These are phyloP conservation scores for Aegilops sharonensis DNA, from an alignment of 176 grass and related monocot genomes.

Conservation along the genomic window DNA sequence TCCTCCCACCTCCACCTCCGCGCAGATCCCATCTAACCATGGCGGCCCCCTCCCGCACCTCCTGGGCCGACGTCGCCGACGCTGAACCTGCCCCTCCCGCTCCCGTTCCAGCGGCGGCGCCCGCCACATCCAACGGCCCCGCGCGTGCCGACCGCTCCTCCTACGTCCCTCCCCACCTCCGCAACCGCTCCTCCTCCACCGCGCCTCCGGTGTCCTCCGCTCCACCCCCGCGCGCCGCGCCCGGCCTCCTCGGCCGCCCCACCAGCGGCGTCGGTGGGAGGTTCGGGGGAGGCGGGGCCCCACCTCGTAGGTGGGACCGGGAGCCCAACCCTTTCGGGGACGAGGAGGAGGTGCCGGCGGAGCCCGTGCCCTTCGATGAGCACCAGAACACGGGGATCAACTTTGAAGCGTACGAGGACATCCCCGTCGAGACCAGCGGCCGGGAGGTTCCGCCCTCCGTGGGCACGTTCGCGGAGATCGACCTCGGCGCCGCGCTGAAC, in stretches of 20 bases:
- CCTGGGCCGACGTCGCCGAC: conserved; percentile 57
- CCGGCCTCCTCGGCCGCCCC: conserved; percentile 28
- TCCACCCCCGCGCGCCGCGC: conserved; percentile 2
- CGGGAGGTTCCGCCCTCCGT: conserved; percentile 73
- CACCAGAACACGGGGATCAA: conserved; percentile 85
- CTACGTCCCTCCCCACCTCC: conserved; percentile 95
- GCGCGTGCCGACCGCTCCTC: conserved; percentile 39
- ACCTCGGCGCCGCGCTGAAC: conserved; percentile 78
- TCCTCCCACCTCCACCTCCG: background rate
- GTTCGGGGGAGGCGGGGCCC: background rate
- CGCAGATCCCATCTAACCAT: conserved; percentile 40
- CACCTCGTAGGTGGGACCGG: conserved; percentile 48
- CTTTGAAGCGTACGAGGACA: conserved; percentile 96
- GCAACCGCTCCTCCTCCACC: conserved; percentile 38
- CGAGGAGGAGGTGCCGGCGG: conserved; percentile 4
- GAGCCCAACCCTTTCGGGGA: conserved; percentile 78
- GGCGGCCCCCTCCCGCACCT: conserved; percentile 39
- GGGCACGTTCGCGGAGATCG: conserved; percentile 78
- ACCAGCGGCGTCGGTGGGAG: background rate
- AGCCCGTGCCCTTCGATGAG: conserved; percentile 27
- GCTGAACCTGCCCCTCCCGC: conserved; percentile 26
- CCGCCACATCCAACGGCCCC: conserved; percentile 30
- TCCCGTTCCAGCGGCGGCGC: background rate
- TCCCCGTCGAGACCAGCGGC: conserved; percentile 81
- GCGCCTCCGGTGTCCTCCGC: background rate